Evolutionary conservation across 2,329 filamentous ascomycete species (phyloP).

Genomic region (Colletotrichum zoysiae): DNA sequence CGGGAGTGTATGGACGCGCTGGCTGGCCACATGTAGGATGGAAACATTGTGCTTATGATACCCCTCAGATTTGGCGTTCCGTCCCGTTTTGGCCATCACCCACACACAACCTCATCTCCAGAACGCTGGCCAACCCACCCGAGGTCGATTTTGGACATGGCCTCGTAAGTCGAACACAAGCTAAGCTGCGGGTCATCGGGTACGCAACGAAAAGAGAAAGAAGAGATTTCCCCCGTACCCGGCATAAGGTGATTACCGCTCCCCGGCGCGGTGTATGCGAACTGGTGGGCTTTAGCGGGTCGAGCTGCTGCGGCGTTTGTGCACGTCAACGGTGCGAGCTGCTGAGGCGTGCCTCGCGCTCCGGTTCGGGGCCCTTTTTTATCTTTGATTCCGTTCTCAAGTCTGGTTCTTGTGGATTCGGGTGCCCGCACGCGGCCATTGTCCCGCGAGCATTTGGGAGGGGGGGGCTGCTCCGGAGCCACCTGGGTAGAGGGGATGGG

Average conservation of each 20-base stretch:
- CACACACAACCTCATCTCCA: constrained; percentile 1
- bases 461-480: background rate
- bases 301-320: no score
- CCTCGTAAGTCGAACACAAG: background rate
- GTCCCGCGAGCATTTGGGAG: no score
- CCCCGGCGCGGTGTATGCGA: background rate
- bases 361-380: no score
- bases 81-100: background rate
- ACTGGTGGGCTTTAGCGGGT: background rate
- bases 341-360: background rate
- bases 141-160: background rate
- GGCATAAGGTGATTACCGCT: background rate
- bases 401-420: no score
- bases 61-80: background rate
- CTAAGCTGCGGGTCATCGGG: constrained; percentile 5
- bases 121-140: background rate
- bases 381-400: no score
- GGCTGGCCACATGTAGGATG: background rate
- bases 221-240: background rate
- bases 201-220: background rate
- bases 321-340: background rate
- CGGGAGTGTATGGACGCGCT: background rate
- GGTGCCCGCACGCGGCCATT: background rate
- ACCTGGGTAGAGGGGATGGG: background rate
- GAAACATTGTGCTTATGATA: background rate